Evolutionary conservation across 2,329 filamentous ascomycete species (phyloP).

Genomic region (Neonectria neomacrospora): DNA sequence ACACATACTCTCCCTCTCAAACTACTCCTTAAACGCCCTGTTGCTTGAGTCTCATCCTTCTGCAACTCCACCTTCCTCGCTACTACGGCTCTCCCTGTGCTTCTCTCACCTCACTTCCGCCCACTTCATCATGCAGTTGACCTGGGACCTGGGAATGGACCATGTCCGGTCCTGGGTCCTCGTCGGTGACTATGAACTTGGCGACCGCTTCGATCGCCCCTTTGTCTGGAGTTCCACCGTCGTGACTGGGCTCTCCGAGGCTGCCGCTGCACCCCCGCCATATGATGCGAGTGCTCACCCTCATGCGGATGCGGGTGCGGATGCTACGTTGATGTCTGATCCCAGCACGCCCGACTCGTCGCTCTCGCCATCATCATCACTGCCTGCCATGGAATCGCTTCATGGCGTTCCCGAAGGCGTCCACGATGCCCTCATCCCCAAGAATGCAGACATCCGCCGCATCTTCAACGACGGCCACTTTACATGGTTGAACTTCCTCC

Average conservation of each 20-base stretch:
- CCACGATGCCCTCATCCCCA: conserved; percentile 40
- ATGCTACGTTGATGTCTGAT: conserved; percentile 28
- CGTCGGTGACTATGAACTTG: conserved; percentile 36
- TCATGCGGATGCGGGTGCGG: conserved; percentile 14
- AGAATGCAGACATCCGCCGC: conserved; percentile 34
- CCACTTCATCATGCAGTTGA: conserved; percentile 40
- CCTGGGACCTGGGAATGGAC: conserved; percentile 44
- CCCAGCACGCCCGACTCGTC: conserved; percentile 28
- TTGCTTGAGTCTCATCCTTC: neutral
- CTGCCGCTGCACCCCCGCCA: conserved; percentile 30
- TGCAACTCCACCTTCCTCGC: conserved; percentile 1
- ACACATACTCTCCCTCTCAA: neutral
- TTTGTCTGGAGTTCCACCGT: conserved; percentile 41
- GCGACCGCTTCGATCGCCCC: conserved; percentile 37
- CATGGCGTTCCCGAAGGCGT: conserved; percentile 30
- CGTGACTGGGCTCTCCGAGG: conserved; percentile 42
- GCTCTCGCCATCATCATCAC: conserved; percentile 1
- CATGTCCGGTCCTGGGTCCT: conserved; percentile 46
- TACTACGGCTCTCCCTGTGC: conserved; percentile 3
- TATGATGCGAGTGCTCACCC: conserved; percentile 39
- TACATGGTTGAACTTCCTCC: conserved; percentile 40
- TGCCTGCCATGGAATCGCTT: conserved; percentile 24
- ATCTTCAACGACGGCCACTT: conserved; percentile 36
- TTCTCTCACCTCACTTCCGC: conserved; percentile 10
- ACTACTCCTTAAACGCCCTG: neutral